Evolutionary conservation across 164 flowering plant species (phyloP).

Genomic region (Kingdonia uniflora): DNA sequence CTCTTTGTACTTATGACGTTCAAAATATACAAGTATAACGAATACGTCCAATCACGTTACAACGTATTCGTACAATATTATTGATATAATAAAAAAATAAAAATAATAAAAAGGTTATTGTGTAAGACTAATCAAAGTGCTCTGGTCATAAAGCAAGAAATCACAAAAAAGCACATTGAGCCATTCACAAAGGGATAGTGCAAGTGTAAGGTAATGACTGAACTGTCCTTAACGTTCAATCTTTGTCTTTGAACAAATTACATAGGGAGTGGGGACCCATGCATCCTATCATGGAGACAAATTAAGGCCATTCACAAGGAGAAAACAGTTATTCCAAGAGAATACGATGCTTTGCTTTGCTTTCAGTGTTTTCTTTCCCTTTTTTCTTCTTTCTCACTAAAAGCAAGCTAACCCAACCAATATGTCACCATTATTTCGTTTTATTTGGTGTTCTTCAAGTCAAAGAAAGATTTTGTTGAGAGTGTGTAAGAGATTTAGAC

Average conservation of each 20-base stretch:
- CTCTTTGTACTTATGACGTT: too few relatives aligned
- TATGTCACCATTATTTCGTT: slow-evolving; percentile 7
- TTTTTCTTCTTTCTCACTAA: slow-evolving; percentile 2
- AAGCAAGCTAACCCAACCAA: slow-evolving; percentile 9
- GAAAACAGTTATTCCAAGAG: slow-evolving; percentile 15
- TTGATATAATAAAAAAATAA: too few relatives aligned
- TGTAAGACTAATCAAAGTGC: neutral
- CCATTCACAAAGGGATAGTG: neutral
- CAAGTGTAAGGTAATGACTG: neutral
- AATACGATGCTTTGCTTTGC: slow-evolving; percentile 42
- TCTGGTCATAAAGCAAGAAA: slow-evolving; percentile 1
- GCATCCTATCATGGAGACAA: slow-evolving; percentile 33
- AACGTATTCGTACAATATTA: too few relatives aligned
- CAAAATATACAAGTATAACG: too few relatives aligned
- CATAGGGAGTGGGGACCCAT: slow-evolving; percentile 22
- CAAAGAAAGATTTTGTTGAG: slow-evolving; percentile 17
- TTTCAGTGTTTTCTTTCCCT: slow-evolving; percentile 13
- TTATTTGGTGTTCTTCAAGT: slow-evolving; percentile 22
- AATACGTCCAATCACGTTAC: too few relatives aligned
- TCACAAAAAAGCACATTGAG: neutral
- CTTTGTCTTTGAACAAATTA: neutral
- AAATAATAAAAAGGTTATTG: neutral
- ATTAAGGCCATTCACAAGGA: slow-evolving; percentile 20
- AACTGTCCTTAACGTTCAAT: slow-evolving; percentile 10
- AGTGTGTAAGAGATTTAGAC: too few relatives aligned